Conservation (phyloP, 2,329 filamentous ascomycete genomes). For the Fusarium goolgardi region DNA sequence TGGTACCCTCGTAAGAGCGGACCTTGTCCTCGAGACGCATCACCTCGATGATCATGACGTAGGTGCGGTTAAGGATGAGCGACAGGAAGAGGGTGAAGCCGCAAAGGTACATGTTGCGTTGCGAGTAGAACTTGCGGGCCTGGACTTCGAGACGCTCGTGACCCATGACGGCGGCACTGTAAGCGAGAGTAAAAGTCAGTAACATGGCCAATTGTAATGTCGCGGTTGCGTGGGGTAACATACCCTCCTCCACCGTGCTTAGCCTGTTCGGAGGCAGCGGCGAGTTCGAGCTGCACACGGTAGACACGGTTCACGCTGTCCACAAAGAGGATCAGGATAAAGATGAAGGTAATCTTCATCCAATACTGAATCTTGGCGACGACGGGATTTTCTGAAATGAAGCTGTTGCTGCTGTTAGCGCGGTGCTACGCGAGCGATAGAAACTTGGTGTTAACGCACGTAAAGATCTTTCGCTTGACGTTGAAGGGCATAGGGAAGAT, state of each 20-base stretch:
- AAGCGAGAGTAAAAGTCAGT: conserved; percentile 35
- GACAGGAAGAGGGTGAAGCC: conserved; percentile 99
- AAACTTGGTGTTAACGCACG: conserved; percentile 57
- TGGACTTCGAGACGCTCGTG: conserved; percentile 98
- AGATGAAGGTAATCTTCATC: conserved; percentile 98
- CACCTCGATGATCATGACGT: conserved; percentile 94
- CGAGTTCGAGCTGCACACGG: conserved; percentile 91
- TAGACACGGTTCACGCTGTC: conserved; percentile 97
- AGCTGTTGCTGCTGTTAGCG: conserved; percentile 61
- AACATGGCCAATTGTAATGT: conserved; percentile 7
- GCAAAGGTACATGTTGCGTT: conserved; percentile 99
- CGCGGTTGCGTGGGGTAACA: conserved; percentile 46
- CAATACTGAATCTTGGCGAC: conserved; percentile 97
- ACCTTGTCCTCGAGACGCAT: conserved; percentile 93
- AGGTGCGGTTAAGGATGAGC: conserved; percentile 98
- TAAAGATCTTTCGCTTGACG: conserved; percentile 85
- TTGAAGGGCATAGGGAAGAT: conserved; percentile 90
- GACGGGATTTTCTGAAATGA: conserved; percentile 88
- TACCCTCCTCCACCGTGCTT: conserved; percentile 60
- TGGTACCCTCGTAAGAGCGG: conserved; percentile 76
- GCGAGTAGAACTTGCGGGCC: conserved; percentile 99
- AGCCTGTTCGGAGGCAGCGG: conserved; percentile 72
- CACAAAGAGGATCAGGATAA: conserved; percentile 97
- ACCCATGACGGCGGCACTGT: conserved; percentile 77
- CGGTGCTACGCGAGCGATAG: not conserved